Base-by-base conservation (phyloP, 2,329 filamentous ascomycete genomes). In the Botryotinia globosa region DNA sequence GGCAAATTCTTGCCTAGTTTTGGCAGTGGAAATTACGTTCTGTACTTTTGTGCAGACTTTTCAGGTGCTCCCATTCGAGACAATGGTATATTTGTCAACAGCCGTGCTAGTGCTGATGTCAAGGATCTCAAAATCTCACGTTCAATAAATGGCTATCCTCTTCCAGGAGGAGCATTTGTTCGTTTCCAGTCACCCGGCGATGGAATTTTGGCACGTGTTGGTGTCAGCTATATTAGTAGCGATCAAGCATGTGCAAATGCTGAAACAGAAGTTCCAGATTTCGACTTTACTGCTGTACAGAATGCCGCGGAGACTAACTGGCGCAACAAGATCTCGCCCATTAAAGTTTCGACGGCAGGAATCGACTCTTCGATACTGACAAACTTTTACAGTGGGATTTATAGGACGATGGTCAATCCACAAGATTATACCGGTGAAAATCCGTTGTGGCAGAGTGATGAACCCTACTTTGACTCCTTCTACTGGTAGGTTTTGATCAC, bases 361-460 rank as follows among this genome's bases (percentile, higher is more conserved):
- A 87, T 89, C 1, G 84, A 87, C 69, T 77, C 83, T 5, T 85
- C 86, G 0, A 79, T 90, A 1, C 82, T 90, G 73, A 87, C 80
- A n/a, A 87, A 87, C 48, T 92, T 93, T 77, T 93, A 91, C 83
- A 91, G 89, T 65, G 90, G 90, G 7, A 86, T 91, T 29, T 93
- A 93, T 79, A 84, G 90, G 22, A 87, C 88, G 1, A 88, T 92
- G 86, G 88, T 93, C 73, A 90, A 88, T 69, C 91, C 91, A 3
- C 90, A 92, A 77, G 91, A 93, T 76, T 92, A 92, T 75, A 92
- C 91, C 0, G 89, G 89, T 0, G 91, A 93, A 79, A 93, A 93
- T 72, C 90, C 90, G 0, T 80, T 89, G 0, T 93, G 91, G 90
- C 74, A 86, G 7, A 90, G 87, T 69, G 83, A 83, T 6, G 90